Evolutionary conservation across 192 early-diverging fungal species (phyloP), one percentile per base, ranked within the genome.

Genomic region (Podila epigama): DNA sequence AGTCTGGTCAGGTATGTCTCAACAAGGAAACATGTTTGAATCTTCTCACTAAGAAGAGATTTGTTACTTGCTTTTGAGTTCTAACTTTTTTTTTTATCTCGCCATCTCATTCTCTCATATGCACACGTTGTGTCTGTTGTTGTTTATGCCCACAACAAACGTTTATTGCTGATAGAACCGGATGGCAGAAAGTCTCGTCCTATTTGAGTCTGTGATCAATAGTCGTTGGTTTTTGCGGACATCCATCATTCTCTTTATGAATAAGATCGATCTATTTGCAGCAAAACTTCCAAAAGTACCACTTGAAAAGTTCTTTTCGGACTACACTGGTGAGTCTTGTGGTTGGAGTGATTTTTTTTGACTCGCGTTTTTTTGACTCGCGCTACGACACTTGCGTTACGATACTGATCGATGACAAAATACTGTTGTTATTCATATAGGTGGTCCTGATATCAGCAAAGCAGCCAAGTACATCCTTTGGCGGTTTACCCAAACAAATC

Each of bases 191-290:
- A 93, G 92, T 79, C 84, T 97, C 33, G 89, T 90, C 9, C 83
- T 97, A 27, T 97, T 97, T 73, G 93, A 94, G 64, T 95, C 92
- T 13, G 89, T 97, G 28, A 92, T 95, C 65, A 96, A 96, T 79
- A 93, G 92, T 77, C 86, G 94, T 58, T 95, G 94, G 92, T 97
- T 97, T 81, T 70, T 96, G 58, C 89, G 92, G 58, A 94, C 94
- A 22, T 92, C 93, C 13, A 95, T 97, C 58, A 94, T 97, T 60
- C 81, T 97, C 11, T 97, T 97, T 73, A 83, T 97, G 61, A 97
- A 97, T 86, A 97, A 97, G 68, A 90, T 94, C 42, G 96, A 97
- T 66, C 77, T 97, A 33, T 94, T 97, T 67, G 87, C 86, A 51
- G 84, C 84, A 29, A 97, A 97, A 71, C 79, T 97, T 67, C 82